phyloP scores from a whole-genome alignment of 2,329 filamentous ascomycete species.

The Paraphoma chrysanthemicola region DNA sequence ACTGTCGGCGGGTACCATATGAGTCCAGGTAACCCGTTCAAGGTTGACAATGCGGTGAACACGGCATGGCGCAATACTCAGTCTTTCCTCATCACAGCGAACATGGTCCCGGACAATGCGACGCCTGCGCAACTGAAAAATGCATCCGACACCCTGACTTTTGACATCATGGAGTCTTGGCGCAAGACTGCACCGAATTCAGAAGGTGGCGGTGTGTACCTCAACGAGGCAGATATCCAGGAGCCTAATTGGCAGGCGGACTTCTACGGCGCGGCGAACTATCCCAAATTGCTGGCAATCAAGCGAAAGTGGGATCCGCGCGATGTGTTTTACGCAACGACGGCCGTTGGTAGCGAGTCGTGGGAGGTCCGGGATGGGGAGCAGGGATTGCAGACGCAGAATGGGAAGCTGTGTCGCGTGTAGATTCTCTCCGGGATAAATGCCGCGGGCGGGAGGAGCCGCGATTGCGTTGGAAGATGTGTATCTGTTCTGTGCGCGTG shows the following conservation, averaged over 20 bases:
- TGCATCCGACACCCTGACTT: slow-evolving; percentile 4
- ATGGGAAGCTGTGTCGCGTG: slow-evolving; percentile 15
- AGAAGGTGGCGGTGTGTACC: slow-evolving; percentile 25
- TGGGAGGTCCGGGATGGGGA: slow-evolving; percentile 26
- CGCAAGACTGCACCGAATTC: slow-evolving; percentile 19
- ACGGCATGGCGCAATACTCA: slow-evolving; percentile 19
- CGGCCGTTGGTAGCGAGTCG: slow-evolving; percentile 36
- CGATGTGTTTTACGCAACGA: slow-evolving; percentile 35
- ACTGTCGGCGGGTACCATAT: slow-evolving; percentile 17
- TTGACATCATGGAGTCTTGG: slow-evolving; percentile 18
- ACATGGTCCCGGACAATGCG: slow-evolving; percentile 4
- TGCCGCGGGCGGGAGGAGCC: no score
- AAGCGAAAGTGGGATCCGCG: slow-evolving; percentile 41
- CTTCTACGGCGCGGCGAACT: slow-evolving; percentile 31
- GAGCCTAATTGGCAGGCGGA: slow-evolving; percentile 26
- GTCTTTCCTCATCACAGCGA: slow-evolving; percentile 17
- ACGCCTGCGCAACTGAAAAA: slow-evolving; percentile 6
- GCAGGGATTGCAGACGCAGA: slow-evolving; percentile 13
- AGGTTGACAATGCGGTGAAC: slow-evolving; percentile 23
- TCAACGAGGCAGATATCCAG: slow-evolving; percentile 35
- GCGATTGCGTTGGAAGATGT: background rate
- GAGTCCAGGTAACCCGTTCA: slow-evolving; percentile 12
- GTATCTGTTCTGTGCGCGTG: background rate
- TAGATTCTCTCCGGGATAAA: background rate
- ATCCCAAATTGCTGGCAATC: slow-evolving; percentile 28